Base-by-base conservation (phyloP, 345 rosid genomes). In the Abelmoschus esculentus region DNA sequence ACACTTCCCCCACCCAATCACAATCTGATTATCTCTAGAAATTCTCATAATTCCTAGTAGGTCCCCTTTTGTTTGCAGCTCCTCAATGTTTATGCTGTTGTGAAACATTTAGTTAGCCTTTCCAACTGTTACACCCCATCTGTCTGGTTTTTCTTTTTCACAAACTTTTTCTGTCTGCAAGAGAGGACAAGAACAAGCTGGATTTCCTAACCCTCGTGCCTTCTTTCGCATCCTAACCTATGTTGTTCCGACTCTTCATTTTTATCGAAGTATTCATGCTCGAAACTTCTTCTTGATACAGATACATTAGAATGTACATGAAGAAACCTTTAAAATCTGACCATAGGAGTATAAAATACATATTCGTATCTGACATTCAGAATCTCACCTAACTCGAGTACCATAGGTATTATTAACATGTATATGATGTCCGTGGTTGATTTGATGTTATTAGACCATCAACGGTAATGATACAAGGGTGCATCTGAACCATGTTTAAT, bases 91-190 rank as follows among this genome's bases (percentile, higher is more conserved):
- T 28, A 9, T 62, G 44, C 26, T 66, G 49, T 38, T 47, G 28
- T 47, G 53, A 9, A 68, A 59, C 62, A 71, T 72, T 34, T 42
- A 49, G 2, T 52, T 17, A 4, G 52, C 54, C 76, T 76, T 78
- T 78, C 82, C 84, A 80, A 70, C 83, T 74, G 74, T 76, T 60
- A 74, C 80, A 71, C 67, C 75, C 74, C 77, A 73, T 76, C 73
- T 74, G 75, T 67, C 77, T 26, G 32, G 34, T 32, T 42, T 9
- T 54, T 31, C 66, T 65, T 77, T 38, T 38, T 17, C 44, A 73
- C 72, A 54, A 63, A 75, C 78, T 66, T 46, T 46, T 66, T 66
- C 56, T 49, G 40, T 49, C 70, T 47, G 57, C 42, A 8, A 18
- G 57, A 47, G 70, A 49, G 42, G 57, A n/a, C 26, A 66, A 14